Evolutionary conservation across 2,329 filamentous ascomycete species (phyloP), one percentile per base, ranked within the genome.

Genomic region (Penicillium rolfsii): DNA sequence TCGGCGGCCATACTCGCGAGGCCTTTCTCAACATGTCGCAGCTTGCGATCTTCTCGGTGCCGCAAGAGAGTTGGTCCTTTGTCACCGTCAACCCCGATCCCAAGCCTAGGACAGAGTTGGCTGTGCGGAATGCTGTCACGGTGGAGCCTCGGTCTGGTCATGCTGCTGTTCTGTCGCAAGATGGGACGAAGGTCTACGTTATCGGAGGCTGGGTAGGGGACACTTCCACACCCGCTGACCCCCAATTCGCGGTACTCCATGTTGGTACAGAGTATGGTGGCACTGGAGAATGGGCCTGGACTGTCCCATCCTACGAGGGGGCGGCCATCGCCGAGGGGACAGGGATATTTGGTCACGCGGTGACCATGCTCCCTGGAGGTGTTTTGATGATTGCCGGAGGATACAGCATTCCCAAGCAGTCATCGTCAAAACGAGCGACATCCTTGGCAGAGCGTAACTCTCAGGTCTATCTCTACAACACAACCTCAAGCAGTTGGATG

Each of bases 21-120:
- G 93, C 93, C 0, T 97, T 97, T 73, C 89, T 97, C 78, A 96
- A 97, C 74, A 97, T 96, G 89, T 96, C 91, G 59, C 91, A 92
- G 46, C 86, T 94, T 1, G 94, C 93, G 0, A 80, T 97, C 1
- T 97, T 93, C 82, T 93, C 88, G 57, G 81, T 97, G 6, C 94
- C 94, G 0, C 90, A 96, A 70, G 88, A 93, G 71, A 89, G 85
- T 56, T 98, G 94, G 94, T 89, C 87, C 30, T 97, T 94, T 73
- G 80, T 96, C 28, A 81, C 84, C 1, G 86, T 93, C n/a, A 79
- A 84, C 14, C 76, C 80, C 4, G 79, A 82, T 1, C 60, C 70
- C 16, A 65, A 64, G 28, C 67, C 77, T 1, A 84, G 80, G 56
- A 84, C 84, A 0, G 87, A 90, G 67, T 80, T 91, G 4, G 79